Percentiles rank a stretch among this genome's conserved stretches.
These are phyloP conservation scores for Cystobasidium pallidum DNA, from an alignment of 1,284 basidiomycete species.

Conservation along the genomic window DNA sequence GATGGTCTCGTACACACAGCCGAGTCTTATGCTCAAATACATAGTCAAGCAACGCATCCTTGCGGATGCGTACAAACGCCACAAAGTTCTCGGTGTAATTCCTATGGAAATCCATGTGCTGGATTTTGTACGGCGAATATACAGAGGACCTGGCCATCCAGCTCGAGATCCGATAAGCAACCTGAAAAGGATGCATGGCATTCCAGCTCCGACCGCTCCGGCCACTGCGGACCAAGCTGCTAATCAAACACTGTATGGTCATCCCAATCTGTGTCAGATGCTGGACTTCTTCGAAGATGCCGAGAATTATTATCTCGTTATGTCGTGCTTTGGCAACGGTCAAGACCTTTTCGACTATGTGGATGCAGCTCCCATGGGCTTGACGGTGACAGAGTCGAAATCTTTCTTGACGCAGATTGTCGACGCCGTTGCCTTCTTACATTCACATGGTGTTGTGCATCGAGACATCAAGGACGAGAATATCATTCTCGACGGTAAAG, in stretches of 20 bases:
- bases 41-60: slow-evolving; percentile 97
- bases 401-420: slow-evolving; percentile 91
- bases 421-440: slow-evolving; percentile 87
- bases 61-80: slow-evolving; percentile 98
- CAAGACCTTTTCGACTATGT: slow-evolving; percentile 93
- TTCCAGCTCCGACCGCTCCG: slow-evolving; percentile 57
- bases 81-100: slow-evolving; percentile 91
- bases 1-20: slow-evolving; percentile 52
- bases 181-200: slow-evolving; percentile 24
- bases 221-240: slow-evolving; percentile 19
- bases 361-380: slow-evolving; percentile 82
- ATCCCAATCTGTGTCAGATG: slow-evolving; percentile 89
- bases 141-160: slow-evolving; percentile 62
- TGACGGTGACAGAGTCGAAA: slow-evolving; percentile 74
- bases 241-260: slow-evolving; percentile 61
- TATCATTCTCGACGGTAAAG: slow-evolving; percentile 64
- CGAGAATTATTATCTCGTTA: slow-evolving; percentile 88
- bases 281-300: slow-evolving; percentile 97
- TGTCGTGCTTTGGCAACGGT: slow-evolving; percentile 62
- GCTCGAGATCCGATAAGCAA: slow-evolving; percentile 58
- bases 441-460: slow-evolving; percentile 90
- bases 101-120: slow-evolving; percentile 99
- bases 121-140: slow-evolving; percentile 74
- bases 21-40: slow-evolving; percentile 87
- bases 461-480: slow-evolving; percentile 99